Evolutionary conservation across 148 eudicot genomes (phyloP).

Genomic region (Diospyros kaki): DNA sequence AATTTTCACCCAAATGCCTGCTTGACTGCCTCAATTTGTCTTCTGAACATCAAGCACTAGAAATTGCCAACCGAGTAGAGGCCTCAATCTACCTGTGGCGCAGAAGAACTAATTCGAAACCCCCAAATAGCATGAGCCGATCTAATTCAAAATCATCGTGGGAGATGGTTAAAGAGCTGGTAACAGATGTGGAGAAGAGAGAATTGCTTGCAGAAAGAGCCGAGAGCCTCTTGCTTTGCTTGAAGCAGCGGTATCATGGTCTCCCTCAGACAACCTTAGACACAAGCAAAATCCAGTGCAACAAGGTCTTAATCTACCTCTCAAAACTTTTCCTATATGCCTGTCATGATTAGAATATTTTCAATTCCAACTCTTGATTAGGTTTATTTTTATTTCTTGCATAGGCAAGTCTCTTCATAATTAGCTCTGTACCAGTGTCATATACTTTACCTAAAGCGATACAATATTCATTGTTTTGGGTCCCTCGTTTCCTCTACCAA

Average conservation of each 20-base stretch:
- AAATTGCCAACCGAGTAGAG: constrained; percentile 59
- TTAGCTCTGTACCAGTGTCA: no score
- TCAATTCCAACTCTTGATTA: no score
- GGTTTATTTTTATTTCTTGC: no score
- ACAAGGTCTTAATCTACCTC: constrained; percentile 39
- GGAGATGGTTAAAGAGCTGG: constrained; percentile 60
- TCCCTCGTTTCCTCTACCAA: no score
- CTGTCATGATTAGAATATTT: no score
- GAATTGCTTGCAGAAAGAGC: constrained; percentile 60
- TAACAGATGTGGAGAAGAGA: constrained; percentile 50
- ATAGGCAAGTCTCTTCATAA: no score
- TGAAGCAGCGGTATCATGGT: constrained; percentile 60
- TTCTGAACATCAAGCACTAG: constrained; percentile 65
- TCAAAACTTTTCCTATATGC: not conserved
- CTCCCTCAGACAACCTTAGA: constrained; percentile 67
- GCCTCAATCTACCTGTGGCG: constrained; percentile 56
- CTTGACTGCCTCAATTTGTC: constrained; percentile 61
- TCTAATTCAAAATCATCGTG: constrained; percentile 56
- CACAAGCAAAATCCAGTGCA: constrained; percentile 63
- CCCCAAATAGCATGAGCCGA: constrained; percentile 19
- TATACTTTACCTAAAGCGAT: no score
- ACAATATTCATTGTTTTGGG: no score
- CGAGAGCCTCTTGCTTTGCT: constrained; percentile 49
- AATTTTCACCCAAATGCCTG: constrained; percentile 54
- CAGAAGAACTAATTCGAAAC: constrained; percentile 35